Base-by-base conservation (phyloP, 805 yeast genomes). In the Candida lessepsii region DNA sequence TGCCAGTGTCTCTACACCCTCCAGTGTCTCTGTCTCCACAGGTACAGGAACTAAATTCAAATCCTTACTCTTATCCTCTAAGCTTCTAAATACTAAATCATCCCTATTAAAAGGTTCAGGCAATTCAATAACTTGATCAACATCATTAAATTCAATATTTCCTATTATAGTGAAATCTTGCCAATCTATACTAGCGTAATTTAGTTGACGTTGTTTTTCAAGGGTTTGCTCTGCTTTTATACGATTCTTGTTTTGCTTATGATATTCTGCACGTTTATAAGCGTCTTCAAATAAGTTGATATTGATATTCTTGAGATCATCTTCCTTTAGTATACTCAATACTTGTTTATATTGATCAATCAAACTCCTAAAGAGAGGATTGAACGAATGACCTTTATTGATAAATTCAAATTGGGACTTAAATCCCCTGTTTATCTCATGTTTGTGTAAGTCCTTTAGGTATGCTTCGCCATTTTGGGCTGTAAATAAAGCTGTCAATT, bases 101-200 rank as follows among this genome's bases (percentile, higher is more conserved):
- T 77, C 71, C 33, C 82, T 63, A 3, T 71, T 65, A 37, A 83
- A 55, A 0, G 95, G 86, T 8, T 55, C 50, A 0, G 76, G 70
- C 37, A 81, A 61, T 37, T 79, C 83, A 4, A 77, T 71, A 9
- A 73, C 76, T 44, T 72, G 69, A 56, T 82, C 89, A 5, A 76
- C 60, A 2, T 78, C 80, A 11, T 77, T 76, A 48, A 88, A 83
- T 35, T 73, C 79, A 10, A 89, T 69, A 2, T 82, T 78, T 36
- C 81, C 87, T 6, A 86, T 83, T 13, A 86, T 69, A 2, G 73
- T 69, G 54, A 90, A 91, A 46, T 85, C 86, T 41, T 81, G 81
- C 99, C 99, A 91, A 61, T 90, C 89, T 16, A 88, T 81, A 8
- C 84, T 75, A 0, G 90, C 87, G 61, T 73, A 86, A 29, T 75